Conservation (phyloP, 495 filamentous ascomycete genomes). For the Aspergillus wentii region DNA sequence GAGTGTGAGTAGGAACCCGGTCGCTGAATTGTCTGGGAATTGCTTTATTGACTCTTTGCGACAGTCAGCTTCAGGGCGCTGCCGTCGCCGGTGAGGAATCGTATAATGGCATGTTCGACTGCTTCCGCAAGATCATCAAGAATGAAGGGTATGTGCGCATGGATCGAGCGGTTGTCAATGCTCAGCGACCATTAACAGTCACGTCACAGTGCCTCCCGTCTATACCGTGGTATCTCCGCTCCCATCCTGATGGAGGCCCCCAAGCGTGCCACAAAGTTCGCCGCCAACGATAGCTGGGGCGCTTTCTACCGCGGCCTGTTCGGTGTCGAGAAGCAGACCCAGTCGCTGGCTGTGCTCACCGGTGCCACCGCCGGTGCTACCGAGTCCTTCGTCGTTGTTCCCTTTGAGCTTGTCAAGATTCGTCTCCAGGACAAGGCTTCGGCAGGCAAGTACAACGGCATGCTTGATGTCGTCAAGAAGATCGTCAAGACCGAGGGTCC, state of each 20-base stretch:
- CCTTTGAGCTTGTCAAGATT: slow-evolving; percentile 95
- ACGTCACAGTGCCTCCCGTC: slow-evolving; percentile 62
- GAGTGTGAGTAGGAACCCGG: slow-evolving; percentile 62
- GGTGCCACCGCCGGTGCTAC: slow-evolving; percentile 94
- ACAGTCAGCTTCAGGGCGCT: slow-evolving; percentile 78
- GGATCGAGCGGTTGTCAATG: too few relatives aligned
- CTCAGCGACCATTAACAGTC: too few relatives aligned
- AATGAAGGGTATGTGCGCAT: slow-evolving; percentile 77
- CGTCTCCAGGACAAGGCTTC: slow-evolving; percentile 91
- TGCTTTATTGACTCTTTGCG: slow-evolving; percentile 7
- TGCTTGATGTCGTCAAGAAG: slow-evolving; percentile 85
- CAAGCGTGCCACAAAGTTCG: slow-evolving; percentile 97
- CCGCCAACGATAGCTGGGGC: slow-evolving; percentile 97
- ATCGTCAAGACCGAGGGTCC: slow-evolving; percentile 79
- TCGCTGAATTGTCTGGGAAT: too few relatives aligned
- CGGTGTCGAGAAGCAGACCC: slow-evolving; percentile 79
- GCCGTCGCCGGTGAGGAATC: slow-evolving; percentile 60
- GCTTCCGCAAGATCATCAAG: slow-evolving; percentile 90
- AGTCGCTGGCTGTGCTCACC: slow-evolving; percentile 82
- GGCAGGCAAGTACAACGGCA: slow-evolving; percentile 90
- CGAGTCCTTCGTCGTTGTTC: slow-evolving; percentile 91
- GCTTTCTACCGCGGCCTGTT: slow-evolving; percentile 82
- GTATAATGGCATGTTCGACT: slow-evolving; percentile 97
- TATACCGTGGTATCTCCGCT: slow-evolving; percentile 93
- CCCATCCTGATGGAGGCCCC: slow-evolving; percentile 98